Percentiles rank a stretch among this genome's conserved stretches.
phyloP scores from a whole-genome alignment of 2,329 filamentous ascomycete genomes.

The Macrophomina phaseolina region DNA sequence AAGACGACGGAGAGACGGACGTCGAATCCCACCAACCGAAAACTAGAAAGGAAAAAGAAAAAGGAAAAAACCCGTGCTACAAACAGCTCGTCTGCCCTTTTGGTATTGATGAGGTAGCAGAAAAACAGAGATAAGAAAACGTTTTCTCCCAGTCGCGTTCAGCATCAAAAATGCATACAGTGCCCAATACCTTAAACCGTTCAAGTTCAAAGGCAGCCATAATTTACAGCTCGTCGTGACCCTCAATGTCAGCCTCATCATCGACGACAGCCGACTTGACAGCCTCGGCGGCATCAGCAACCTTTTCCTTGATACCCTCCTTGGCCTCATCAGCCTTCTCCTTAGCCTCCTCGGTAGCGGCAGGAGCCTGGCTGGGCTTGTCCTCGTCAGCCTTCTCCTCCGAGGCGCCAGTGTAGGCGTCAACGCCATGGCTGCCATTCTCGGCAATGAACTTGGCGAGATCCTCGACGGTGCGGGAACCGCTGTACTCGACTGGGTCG shows the following conservation, averaged over 20 bases:
- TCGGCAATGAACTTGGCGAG: slow-evolving; percentile 91
- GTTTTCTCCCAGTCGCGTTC: slow-evolving; percentile 10
- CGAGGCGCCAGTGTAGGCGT: slow-evolving; percentile 64
- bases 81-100: not conserved
- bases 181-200: not conserved
- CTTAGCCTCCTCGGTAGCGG: slow-evolving; percentile 44
- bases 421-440: slow-evolving; percentile 88
- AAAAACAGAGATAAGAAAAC: slow-evolving; percentile 1
- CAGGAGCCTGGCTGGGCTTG: slow-evolving; percentile 52
- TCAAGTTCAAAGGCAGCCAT: slow-evolving; percentile 1
- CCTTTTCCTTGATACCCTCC: slow-evolving; percentile 48
- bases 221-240: slow-evolving; percentile 77
- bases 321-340: slow-evolving; percentile 39
- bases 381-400: slow-evolving; percentile 59
- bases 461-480: slow-evolving; percentile 88
- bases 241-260: slow-evolving; percentile 40
- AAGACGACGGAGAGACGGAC: not conserved
- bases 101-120: slow-evolving; percentile 19
- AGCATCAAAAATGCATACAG: not conserved
- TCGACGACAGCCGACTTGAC: slow-evolving; percentile 41
- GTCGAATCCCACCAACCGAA: not conserved
- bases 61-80: not conserved
- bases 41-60: not conserved
- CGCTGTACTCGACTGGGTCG: slow-evolving; percentile 83
- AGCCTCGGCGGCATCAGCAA: slow-evolving; percentile 37